Evolutionary conservation across 2,329 filamentous ascomycete species (phyloP), one percentile per base, ranked within the genome.

Genomic region (Cladobotryum protrusum): DNA sequence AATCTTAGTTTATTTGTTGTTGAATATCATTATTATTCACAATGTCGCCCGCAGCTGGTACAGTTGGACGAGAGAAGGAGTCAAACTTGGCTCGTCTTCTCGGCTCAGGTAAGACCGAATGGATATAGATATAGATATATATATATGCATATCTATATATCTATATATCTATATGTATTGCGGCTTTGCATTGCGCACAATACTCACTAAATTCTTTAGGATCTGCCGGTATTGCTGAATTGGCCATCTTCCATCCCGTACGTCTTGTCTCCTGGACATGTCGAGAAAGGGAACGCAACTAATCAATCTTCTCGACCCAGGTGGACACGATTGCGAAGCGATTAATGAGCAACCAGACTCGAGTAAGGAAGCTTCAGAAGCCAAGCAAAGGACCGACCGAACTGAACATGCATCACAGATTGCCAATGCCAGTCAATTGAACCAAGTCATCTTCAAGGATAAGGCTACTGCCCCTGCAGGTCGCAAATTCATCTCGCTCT

Each of bases 311-410:
- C 18, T 24, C 20, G 24, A 39, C 41, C 12, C 54, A 92, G 87
- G 89, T 99, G 69, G 93, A 99, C 73, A 99, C 93, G 45, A 96
- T 95, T 63, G 92, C 93, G 56, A 99, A 99, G 79, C 89, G 93
- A 60, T 82, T 99, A 72, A 99, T 99, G 93, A 96, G 90, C 82
- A 96, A 99, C 73, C 86, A 95, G 69, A 83, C 82, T 55, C 65
- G 65, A 57, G 69, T 71, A 67, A 66, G 88, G 77, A 73, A 81
- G 45, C 87, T 68, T 60, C 71, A 41, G 24, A 14, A 5, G 18
- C 13, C 32, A 24, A 24, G 34, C 32, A 41, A 29, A 17, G 58
- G 45, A 48, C 50, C 20, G 41, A 49, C 29, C 24, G 29, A 48
- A 53, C 56, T 62, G 56, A 60, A 51, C 39, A 41, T 45, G 8